These are phyloP conservation scores for Emericellopsis atlantica DNA, from an alignment of 2,329 filamentous ascomycete species.

Conservation along the genomic window DNA sequence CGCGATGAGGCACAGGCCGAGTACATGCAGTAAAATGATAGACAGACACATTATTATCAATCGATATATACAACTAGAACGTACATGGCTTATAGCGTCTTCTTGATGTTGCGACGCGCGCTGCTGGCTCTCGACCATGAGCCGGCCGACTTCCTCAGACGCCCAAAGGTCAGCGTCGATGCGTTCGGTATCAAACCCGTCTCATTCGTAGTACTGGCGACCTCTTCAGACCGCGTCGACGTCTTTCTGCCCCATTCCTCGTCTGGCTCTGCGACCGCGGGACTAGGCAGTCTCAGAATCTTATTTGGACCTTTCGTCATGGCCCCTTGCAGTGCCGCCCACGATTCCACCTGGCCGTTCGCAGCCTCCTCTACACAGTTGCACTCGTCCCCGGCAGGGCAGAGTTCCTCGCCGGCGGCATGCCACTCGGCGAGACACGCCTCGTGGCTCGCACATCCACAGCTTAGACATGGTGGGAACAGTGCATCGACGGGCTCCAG, in stretches of 20 bases:
- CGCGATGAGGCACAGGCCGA: too few species aligned
- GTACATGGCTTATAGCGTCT: background rate
- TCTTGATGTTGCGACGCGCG: conserved; percentile 14
- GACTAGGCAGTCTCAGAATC: conserved; percentile 12
- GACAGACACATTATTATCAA: background rate
- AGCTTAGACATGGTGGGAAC: conserved; percentile 48
- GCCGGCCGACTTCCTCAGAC: conserved; percentile 34
- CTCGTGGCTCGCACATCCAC: conserved; percentile 50
- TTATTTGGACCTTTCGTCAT: conserved; percentile 17
- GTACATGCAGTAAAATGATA: background rate
- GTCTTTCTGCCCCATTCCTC: conserved; percentile 17
- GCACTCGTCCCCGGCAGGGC: conserved; percentile 54
- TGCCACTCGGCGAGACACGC: conserved; percentile 48
- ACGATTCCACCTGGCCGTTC: conserved; percentile 46
- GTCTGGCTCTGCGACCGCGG: conserved; percentile 14
- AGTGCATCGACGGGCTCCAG: conserved; percentile 45
- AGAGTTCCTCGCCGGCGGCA: conserved; percentile 39
- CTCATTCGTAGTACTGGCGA: conserved; percentile 7
- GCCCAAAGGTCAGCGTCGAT: conserved; percentile 31
- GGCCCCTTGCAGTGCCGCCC: conserved; percentile 33
- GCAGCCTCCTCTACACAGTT: conserved; percentile 44
- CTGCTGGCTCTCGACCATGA: conserved; percentile 32
- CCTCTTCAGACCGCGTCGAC: conserved; percentile 20
- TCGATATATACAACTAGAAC: background rate
- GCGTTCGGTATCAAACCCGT: conserved; percentile 11